Conservation (phyloP, 1,139 yeast genomes). For the Arxiozyma bovina region DNA sequence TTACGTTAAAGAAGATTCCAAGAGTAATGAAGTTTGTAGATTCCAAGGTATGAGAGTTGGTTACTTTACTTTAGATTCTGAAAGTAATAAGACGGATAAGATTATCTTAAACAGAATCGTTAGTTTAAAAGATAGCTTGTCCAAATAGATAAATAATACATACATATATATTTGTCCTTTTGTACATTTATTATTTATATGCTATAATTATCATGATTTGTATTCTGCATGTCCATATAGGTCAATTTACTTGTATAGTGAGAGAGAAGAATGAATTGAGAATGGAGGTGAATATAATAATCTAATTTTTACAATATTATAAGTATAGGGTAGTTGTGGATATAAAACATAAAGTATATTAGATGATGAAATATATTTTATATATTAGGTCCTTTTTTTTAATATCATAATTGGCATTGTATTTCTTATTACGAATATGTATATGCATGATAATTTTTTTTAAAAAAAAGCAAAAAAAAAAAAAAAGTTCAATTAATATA, state of each 20-base stretch:
- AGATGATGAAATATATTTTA: too few relatives aligned
- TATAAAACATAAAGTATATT: too few relatives aligned
- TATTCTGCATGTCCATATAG: too few relatives aligned
- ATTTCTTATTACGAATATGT: background rate
- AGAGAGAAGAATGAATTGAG: too few relatives aligned
- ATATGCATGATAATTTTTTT: background rate
- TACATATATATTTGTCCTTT: background rate
- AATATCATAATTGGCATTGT: background rate
- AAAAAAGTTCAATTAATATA: background rate
- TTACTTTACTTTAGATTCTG: constrained; percentile 86
- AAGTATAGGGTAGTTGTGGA: too few relatives aligned
- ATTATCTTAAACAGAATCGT: constrained; percentile 81
- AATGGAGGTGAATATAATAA: too few relatives aligned
- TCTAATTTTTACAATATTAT: too few relatives aligned
- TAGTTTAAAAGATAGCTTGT: constrained; percentile 58
- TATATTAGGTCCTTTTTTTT: too few relatives aligned
- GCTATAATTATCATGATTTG: too few relatives aligned
- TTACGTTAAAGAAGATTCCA: constrained; percentile 54
- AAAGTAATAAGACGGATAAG: constrained; percentile 44
- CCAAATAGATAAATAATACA: constrained; percentile 3
- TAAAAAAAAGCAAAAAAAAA: too few relatives aligned
- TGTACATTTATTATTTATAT: background rate
- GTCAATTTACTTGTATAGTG: too few relatives aligned
- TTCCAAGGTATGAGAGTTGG: constrained; percentile 98
- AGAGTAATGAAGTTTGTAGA: constrained; percentile 73